Evolutionary conservation across 768 basidiomycete genomes (phyloP).

Genomic region (Kwoniella botswanensis): DNA sequence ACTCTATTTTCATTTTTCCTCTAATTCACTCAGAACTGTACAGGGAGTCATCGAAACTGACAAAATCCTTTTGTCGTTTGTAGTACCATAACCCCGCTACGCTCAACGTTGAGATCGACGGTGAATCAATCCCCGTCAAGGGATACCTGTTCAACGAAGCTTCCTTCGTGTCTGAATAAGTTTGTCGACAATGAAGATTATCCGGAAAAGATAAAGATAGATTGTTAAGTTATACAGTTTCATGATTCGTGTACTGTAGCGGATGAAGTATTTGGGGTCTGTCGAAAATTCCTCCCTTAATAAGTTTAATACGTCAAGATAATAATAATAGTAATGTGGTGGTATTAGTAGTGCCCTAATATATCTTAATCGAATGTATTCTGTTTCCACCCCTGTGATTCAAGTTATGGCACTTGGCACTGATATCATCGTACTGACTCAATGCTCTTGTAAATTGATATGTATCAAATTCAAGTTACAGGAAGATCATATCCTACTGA

Average conservation of each 20-base stretch:
- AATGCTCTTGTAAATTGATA: too few species aligned
- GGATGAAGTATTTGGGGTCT: background rate
- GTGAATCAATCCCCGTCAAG: conserved; percentile 62
- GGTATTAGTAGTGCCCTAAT: background rate
- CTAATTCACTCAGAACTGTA: too few species aligned
- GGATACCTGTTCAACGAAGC: conserved; percentile 86
- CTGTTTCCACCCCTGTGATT: background rate
- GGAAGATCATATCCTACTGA: too few species aligned
- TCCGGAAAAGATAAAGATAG: too few species aligned
- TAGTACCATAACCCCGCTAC: conserved; percentile 69
- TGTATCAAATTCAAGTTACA: too few species aligned
- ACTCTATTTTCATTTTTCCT: too few species aligned
- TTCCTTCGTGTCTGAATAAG: conserved; percentile 73
- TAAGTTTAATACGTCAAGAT: background rate
- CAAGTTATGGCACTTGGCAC: too few species aligned
- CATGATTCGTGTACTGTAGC: background rate
- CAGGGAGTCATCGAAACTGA: too few species aligned
- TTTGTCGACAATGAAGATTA: background rate
- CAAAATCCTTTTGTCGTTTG: too few species aligned
- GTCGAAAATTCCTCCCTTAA: background rate
- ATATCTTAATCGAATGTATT: background rate
- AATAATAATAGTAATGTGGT: background rate
- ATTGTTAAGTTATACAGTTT: too few species aligned
- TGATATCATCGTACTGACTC: too few species aligned
- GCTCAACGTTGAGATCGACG: conserved; percentile 62